Evolutionary conservation across 345 rosid genomes (phyloP).

Genomic region (Schrenkiella parvula): DNA sequence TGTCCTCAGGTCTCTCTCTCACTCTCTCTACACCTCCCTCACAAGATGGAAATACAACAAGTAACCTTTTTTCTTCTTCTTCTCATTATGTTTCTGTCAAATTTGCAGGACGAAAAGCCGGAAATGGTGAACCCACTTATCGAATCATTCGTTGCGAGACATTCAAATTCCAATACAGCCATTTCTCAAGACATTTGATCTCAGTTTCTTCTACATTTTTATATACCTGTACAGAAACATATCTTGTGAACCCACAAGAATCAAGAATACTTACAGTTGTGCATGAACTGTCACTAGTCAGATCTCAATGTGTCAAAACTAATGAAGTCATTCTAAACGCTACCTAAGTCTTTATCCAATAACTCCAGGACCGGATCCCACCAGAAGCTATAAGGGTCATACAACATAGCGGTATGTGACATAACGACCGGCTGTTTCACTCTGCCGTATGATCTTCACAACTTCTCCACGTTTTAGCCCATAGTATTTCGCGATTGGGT

Average conservation of each 20-base stretch:
- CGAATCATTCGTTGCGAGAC: slow-evolving; percentile 67
- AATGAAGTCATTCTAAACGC: not conserved
- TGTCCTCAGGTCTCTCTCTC: slow-evolving; percentile 75
- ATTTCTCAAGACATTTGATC: not conserved
- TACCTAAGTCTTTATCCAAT: not conserved
- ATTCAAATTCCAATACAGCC: slow-evolving; percentile 22
- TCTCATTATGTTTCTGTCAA: not conserved
- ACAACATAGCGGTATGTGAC: slow-evolving; percentile 61
- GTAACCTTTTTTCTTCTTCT: not conserved
- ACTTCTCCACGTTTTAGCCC: slow-evolving; percentile 66
- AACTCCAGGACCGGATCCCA: not conserved
- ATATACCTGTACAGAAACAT: slow-evolving; percentile 17
- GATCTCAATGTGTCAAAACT: not conserved
- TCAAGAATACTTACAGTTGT: not conserved
- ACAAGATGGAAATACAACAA: not conserved
- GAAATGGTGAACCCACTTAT: slow-evolving; percentile 82
- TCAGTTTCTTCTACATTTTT: slow-evolving; percentile 2
- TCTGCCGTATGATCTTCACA: slow-evolving; percentile 62
- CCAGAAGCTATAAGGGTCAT: slow-evolving; percentile 18
- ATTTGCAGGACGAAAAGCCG: slow-evolving; percentile 78
- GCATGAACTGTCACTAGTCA: slow-evolving; percentile 2
- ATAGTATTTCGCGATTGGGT: slow-evolving; percentile 61
- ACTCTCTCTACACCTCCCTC: not conserved
- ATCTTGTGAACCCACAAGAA: not conserved
- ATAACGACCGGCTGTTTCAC: slow-evolving; percentile 66